A percentile compares a stretch with the other conserved stretches of the same genome.
Conservation (phyloP, 106 monocot species). For the Alisma plantagoaquatica region DNA sequence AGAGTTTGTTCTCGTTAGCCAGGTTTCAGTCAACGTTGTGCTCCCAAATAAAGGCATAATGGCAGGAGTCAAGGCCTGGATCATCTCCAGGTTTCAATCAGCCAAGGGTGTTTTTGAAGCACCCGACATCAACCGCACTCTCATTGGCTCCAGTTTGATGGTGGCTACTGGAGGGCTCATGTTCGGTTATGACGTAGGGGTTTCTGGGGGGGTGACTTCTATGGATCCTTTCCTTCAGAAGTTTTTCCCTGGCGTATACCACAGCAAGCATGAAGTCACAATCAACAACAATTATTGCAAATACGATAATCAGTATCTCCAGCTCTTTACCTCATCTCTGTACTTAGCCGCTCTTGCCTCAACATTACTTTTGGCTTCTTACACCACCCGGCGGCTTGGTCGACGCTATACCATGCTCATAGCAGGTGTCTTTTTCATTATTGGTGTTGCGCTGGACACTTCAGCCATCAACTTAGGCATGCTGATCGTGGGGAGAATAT, state of each 20-base stretch:
- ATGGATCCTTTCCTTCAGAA: no score
- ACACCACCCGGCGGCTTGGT: slow-evolving; percentile 43
- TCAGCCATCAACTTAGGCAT: slow-evolving; percentile 27
- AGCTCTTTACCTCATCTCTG: slow-evolving; percentile 70
- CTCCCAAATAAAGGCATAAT: no score
- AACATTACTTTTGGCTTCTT: slow-evolving; percentile 60
- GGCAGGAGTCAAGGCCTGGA: no score
- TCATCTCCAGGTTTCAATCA: no score
- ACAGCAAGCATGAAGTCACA: slow-evolving; percentile 13
- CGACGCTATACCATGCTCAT: slow-evolving; percentile 51
- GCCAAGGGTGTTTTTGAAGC: no score
- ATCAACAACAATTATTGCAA: slow-evolving; percentile 49
- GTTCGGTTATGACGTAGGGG: no score
- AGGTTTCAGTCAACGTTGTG: no score
- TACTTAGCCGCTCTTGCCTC: slow-evolving; percentile 51
- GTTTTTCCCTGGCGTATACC: slow-evolving; percentile 39
- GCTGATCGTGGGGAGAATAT: slow-evolving; percentile 34
- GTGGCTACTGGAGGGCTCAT: no score
- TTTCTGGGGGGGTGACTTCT: no score
- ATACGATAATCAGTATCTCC: slow-evolving; percentile 63
- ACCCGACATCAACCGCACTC: no score
- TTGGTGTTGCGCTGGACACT: slow-evolving; percentile 23
- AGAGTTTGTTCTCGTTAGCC: no score
- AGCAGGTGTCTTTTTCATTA: slow-evolving; percentile 23
- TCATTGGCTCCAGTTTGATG: no score